These are phyloP conservation scores for Excoecaria agallocha DNA, from an alignment of 345 rosid species.

Conservation along the genomic window DNA sequence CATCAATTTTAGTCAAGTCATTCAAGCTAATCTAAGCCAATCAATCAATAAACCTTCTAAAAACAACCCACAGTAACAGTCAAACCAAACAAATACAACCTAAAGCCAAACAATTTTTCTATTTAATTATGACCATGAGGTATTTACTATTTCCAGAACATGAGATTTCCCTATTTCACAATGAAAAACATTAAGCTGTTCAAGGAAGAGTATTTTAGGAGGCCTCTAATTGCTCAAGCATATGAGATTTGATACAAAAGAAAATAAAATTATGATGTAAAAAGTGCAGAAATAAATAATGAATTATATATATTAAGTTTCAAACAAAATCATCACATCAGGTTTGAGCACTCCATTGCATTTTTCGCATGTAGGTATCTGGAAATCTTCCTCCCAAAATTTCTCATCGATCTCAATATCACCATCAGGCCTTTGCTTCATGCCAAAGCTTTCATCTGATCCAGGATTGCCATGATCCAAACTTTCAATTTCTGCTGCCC, in stretches of 20 bases:
- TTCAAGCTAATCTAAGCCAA: background rate
- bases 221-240: background rate
- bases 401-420: slow-evolving; percentile 94
- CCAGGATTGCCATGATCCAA: slow-evolving; percentile 69
- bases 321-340: slow-evolving; percentile 45
- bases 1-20: background rate
- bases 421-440: slow-evolving; percentile 95
- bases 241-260: background rate
- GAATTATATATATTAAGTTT: background rate
- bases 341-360: slow-evolving; percentile 85
- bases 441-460: slow-evolving; percentile 90
- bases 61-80: too few species aligned
- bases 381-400: slow-evolving; percentile 91
- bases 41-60: background rate
- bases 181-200: background rate
- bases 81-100: background rate
- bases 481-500: slow-evolving; percentile 91
- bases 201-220: background rate
- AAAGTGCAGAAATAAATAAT: background rate
- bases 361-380: slow-evolving; percentile 71
- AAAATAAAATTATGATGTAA: background rate
- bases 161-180: background rate
- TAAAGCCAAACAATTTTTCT: background rate
- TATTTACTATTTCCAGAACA: background rate
- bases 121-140: background rate